Evolutionary conservation across 805 yeast species (phyloP), one percentile per base, ranked within the genome.

Genomic region (Metschnikowia rubicola): DNA sequence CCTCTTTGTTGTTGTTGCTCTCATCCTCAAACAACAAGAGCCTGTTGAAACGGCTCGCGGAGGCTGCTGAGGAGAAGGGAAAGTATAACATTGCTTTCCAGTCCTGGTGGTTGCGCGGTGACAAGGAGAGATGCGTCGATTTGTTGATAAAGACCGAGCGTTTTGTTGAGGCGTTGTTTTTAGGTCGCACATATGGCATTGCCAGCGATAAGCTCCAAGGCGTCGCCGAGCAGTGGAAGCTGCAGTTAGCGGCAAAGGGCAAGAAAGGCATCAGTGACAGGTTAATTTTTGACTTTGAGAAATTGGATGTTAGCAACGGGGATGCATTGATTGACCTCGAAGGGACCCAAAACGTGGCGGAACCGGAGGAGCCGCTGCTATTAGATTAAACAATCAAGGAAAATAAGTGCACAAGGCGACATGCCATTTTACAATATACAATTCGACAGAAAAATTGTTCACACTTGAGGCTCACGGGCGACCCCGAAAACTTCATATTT

Each of bases 11-110:
- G 55, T 78, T 92, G 55, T 67, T 94, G 53, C 81, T 90, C 67
- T 83, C 96, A 9, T 86, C 96, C 8, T 77, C 91, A 41, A 91
- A 88, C 62, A 77, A 88, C 65, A 73, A 72, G 56, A 68, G 66
- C 9, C 85, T 81, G 35, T 77, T 94, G 52, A 64, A 70, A 17
- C 70, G 73, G 46, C 75, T 92, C 34, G 96, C 94, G 6, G 72
- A 74, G 46, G 67, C 70, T 39, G 91, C 96, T 41, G 81, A 78
- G 56, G 70, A 64, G n/a, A 76, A 72, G 38, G 97, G 97, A 41
- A 85, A 85, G 63, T 88, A 82, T 67, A 94, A 94, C 65, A 73
- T 91, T 48, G 96, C 98, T 26, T 94, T 90, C 74, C 89, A 88
- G 62, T 86, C 96, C 10, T 82, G 83, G 65, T 94, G 98, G 98